Percentiles rank a stretch among this genome's conserved stretches.
Evolutionary conservation across 139 green algal species (phyloP).

Genomic region (Picochlorum sp.): DNA sequence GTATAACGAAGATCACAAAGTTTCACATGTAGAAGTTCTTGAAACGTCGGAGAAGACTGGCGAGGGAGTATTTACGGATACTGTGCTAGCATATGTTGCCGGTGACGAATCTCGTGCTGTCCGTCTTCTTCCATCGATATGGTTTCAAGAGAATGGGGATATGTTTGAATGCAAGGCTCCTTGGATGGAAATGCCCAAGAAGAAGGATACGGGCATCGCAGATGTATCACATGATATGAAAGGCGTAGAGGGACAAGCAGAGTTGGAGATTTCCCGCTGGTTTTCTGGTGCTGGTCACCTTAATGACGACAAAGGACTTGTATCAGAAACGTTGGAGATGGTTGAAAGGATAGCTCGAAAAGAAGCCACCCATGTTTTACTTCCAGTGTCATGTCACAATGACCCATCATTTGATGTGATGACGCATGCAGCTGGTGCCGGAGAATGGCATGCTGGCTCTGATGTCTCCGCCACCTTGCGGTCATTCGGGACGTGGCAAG

Average conservation of each 20-base stretch:
- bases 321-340: conserved; percentile 1
- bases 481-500: conserved; percentile 66
- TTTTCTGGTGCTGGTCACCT: no score
- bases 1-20: not conserved
- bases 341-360: conserved; percentile 6
- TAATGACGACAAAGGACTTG: not conserved
- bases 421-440: conserved; percentile 17
- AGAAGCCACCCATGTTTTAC: conserved; percentile 22
- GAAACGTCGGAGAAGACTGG: conserved; percentile 78
- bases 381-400: conserved; percentile 55
- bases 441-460: conserved; percentile 32
- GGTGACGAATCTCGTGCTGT: not conserved
- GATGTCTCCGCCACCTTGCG: conserved; percentile 54
- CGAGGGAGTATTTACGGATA: conserved; percentile 73
- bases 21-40: conserved; percentile 24
- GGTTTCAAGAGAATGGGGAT: not conserved
- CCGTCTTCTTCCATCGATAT: no score
- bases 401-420: conserved; percentile 68
- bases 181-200: not conserved
- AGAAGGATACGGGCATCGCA: not conserved
- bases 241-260: not conserved
- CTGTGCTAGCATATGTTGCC: conserved; percentile 52
- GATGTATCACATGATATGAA: no score
- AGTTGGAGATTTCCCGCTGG: not conserved
- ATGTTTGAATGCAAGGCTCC: not conserved